Conservation (phyloP, 2,329 filamentous ascomycete species). For the Huntiella abstrusa region DNA sequence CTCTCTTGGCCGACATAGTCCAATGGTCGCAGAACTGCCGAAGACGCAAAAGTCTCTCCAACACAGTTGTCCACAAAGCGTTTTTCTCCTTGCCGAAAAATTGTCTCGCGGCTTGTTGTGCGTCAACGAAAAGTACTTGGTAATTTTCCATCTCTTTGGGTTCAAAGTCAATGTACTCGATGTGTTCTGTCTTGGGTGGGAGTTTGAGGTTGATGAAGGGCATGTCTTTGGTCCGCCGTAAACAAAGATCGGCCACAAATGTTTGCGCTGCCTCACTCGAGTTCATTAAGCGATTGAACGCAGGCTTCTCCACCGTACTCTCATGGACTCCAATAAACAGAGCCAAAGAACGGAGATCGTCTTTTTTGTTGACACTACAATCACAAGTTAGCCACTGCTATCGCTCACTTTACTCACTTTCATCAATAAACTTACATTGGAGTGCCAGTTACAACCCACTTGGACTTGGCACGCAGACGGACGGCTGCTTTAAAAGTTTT, state of each 20-base stretch:
- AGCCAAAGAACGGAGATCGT: constrained; percentile 62
- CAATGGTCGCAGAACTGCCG: constrained; percentile 80
- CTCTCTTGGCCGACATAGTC: constrained; percentile 52
- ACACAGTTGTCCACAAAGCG: constrained; percentile 24
- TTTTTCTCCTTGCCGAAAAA: constrained; percentile 31
- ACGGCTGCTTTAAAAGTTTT: constrained; percentile 53
- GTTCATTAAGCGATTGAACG: constrained; percentile 52
- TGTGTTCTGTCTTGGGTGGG: constrained; percentile 57
- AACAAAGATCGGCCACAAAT: constrained; percentile 62
- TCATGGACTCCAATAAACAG: constrained; percentile 61
- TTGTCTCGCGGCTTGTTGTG: constrained; percentile 24
- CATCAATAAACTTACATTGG: constrained; percentile 37
- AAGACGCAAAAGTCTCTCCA: constrained; percentile 66
- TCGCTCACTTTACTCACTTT: too few species aligned
- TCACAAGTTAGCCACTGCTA: neutral
- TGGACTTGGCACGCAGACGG: constrained; percentile 46
- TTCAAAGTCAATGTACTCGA: constrained; percentile 57
- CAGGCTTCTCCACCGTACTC: constrained; percentile 50
- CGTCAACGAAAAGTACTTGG: constrained; percentile 54
- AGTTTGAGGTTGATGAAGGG: constrained; percentile 65
- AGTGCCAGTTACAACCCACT: constrained; percentile 66
- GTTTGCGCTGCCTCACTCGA: constrained; percentile 52
- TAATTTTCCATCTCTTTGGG: constrained; percentile 61
- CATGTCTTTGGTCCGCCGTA: constrained; percentile 77
- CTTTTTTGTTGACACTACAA: constrained; percentile 53